Evolutionary conservation across 257 asterid genomes (phyloP), one percentile per base, ranked within the genome.

Genomic region (Catharanthus roseus): DNA sequence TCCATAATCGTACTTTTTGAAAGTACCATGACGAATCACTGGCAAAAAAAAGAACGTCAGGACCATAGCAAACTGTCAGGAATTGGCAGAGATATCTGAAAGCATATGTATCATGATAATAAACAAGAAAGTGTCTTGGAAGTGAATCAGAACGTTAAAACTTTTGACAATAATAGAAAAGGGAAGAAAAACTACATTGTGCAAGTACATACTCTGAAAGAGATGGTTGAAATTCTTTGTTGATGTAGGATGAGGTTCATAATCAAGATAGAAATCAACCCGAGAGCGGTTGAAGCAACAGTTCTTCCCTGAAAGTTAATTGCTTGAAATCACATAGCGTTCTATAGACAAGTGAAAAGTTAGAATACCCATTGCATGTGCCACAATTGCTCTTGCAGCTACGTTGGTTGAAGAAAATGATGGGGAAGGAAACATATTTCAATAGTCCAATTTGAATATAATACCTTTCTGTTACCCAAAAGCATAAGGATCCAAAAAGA

Each of bases 21-120:
- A 93, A 49, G 95, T 85, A 29, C 96, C 97, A 77, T 89, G 75
- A 28, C 97, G 96, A 61, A 93, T 93, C 99, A 93, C 99, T 93
- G 96, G 31, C 72, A 83, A 38, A 47, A 24, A n/a, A 64, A 39
- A 67, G 72, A 74, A 42, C 21, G 67, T 74, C 44, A 76, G 72
- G 53, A 44, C 21, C 24, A 44, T 28, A 42, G 19, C 56, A 49
- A 61, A 67, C 53, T 29, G 45, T 26, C 63, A 56, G 45, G 24
- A 54, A 38, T 36, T 24, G 12, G 45, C 44, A 56, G 31, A 77
- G 51, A 5, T 60, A 33, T 28, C 29, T 3, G 26, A 53, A 39
- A 34, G 33, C 28, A 44, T 19, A 72, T 49, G 24, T 1, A n/a
- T n/a, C n/a, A 60, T n/a, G 36, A 18, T 12, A 44, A 57, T 1